A percentile compares a stretch with the other conserved stretches of the same genome.
These are phyloP conservation scores for Mycosarcoma maydis DNA, from an alignment of 1,284 basidiomycete species.

Conservation along the genomic window DNA sequence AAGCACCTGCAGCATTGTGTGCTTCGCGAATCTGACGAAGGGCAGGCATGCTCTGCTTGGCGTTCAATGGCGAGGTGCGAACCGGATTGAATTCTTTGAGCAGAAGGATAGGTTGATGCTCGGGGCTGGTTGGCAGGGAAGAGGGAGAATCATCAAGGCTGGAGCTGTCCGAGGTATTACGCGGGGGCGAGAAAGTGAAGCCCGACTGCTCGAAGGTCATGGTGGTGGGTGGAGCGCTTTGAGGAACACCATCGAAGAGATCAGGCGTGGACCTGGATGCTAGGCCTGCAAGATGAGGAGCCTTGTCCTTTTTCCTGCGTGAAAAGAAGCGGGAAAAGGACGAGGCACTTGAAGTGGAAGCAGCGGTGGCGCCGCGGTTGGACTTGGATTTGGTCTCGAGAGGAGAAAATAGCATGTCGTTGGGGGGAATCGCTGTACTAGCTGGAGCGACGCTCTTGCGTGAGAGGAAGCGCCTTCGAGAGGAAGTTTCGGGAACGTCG, in stretches of 20 bases:
- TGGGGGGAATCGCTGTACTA: constrained; percentile 8
- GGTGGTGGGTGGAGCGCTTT: constrained; percentile 52
- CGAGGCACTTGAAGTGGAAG: constrained; percentile 16
- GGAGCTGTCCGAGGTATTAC: constrained; percentile 20
- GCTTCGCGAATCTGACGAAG: constrained; percentile 43
- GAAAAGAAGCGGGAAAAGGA: constrained; percentile 48
- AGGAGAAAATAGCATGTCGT: constrained; percentile 36
- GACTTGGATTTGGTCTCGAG: constrained; percentile 16
- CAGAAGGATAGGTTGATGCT: constrained; percentile 12
- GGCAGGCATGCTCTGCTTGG: constrained; percentile 47
- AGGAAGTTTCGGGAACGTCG: constrained; percentile 19
- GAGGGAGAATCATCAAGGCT: constrained; percentile 20
- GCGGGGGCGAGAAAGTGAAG: constrained; percentile 28
- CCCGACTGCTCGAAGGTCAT: constrained; percentile 49
- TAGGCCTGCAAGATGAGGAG: constrained; percentile 12
- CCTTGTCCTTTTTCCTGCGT: constrained; percentile 57
- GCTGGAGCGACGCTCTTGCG: constrained; percentile 30
- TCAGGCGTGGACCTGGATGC: constrained; percentile 35
- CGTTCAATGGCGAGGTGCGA: constrained; percentile 11
- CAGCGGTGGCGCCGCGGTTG: constrained; percentile 14
- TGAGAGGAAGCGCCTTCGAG: constrained; percentile 33
- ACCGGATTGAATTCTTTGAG: constrained; percentile 14
- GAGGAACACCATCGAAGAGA: constrained; percentile 35
- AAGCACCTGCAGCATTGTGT: constrained; percentile 5
- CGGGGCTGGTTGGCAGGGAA: constrained; percentile 38